These are phyloP conservation scores for Prunus yedoensis DNA, from an alignment of 331 rosid genomes.

Conservation along the genomic window DNA sequence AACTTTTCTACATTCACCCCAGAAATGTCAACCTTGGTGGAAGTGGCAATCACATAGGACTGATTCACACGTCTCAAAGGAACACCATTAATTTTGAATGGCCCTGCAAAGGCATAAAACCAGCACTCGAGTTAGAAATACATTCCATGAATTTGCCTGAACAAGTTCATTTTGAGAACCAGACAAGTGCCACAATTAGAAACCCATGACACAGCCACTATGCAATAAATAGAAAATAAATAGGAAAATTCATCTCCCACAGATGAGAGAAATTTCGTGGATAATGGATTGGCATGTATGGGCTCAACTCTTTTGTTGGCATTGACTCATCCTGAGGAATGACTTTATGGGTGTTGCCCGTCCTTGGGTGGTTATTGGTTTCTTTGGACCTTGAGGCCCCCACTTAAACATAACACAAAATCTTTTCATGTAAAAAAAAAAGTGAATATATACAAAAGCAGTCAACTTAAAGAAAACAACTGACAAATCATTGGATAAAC, in stretches of 20 bases:
- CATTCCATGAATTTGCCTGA: not conserved
- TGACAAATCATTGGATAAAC: no score
- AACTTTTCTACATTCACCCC: constrained; percentile 32
- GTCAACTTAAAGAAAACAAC: no score
- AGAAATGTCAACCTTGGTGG: constrained; percentile 33
- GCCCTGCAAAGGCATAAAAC: constrained; percentile 5
- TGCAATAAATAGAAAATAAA: not conserved
- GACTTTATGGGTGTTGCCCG: not conserved
- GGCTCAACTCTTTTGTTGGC: no score
- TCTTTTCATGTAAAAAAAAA: no score
- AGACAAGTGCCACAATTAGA: no score
- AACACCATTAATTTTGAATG: constrained; percentile 37
- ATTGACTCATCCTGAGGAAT: not conserved
- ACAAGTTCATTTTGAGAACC: not conserved
- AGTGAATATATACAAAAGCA: no score
- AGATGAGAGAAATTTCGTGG: no score
- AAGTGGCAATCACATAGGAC: constrained; percentile 32
- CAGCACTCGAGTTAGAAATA: not conserved
- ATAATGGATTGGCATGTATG: no score
- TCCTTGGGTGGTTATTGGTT: no score
- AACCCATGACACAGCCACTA: not conserved
- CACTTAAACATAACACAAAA: no score
- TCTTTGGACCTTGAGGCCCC: no score
- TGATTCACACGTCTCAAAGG: constrained; percentile 39
- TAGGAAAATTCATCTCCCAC: no score